Evolutionary conservation across 208 protist species (phyloP), one percentile per base, ranked within the genome.

Genomic region (Wallacemonas sp.): DNA sequence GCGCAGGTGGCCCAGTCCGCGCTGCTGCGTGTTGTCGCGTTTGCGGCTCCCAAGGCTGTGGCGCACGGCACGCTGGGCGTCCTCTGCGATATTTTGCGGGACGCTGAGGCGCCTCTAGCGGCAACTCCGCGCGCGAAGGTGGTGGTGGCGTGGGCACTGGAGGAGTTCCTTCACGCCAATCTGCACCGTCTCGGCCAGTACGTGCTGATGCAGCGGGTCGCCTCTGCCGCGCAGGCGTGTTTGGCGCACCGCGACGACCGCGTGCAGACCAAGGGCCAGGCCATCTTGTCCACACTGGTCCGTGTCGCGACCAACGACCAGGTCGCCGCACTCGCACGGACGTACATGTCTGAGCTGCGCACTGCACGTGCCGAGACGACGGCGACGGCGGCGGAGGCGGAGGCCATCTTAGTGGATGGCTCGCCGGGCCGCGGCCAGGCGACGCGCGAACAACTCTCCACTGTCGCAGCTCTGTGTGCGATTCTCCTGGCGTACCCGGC

Each of bases 171-270:
- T 9, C 81, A 90, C 65, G 64, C 42, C 19, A 95, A 95, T 61
- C 61, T 90, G 6, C 89, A 92, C 70, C 85, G 84, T 52, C 85
- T 95, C 65, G 89, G 86, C 19, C 79, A 79, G 69, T 95, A 76
- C 53, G 72, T 68, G 12, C 48, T 80, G 34, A 91, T 92, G 75
- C 44, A 74, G 63, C 71, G 44, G 33, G 71, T 92, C 17, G 44
- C 71, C 10, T 69, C 71, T 15, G 84, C 86, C 0, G 75, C 81
- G 12, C 34, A 91, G 33, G 34, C 48, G 3, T 73, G 64, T 24
- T 76, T 95, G 48, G 75, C 67, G 15, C 74, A 89, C 65, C 63
- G 68, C 6, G 81, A 92, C 64, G 76, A 69, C 0, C 63, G 34
- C 4, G 59, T 88, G 46, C 85, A 85, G 10, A 55, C 44, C 10